A percentile compares a stretch with the other conserved stretches of the same genome.
Evolutionary conservation across 1,284 basidiomycete species (phyloP).

Genomic region (Cerioporus squamosus): DNA sequence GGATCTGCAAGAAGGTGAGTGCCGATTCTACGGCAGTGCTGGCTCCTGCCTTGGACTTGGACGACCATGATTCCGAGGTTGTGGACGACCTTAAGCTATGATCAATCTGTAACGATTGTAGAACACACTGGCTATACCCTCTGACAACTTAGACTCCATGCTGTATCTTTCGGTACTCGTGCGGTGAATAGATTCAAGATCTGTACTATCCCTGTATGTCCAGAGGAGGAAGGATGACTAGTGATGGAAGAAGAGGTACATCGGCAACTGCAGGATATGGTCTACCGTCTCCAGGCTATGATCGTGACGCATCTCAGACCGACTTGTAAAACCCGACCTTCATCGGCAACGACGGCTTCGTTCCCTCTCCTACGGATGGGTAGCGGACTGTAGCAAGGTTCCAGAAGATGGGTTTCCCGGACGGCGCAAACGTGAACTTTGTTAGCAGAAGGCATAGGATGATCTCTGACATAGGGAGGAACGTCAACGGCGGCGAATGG

Average conservation of each 20-base stretch:
- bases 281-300: too few species aligned
- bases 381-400: conserved; percentile 3
- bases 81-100: conserved; percentile 16
- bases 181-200: too few species aligned
- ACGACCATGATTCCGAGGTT: conserved; percentile 5
- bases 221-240: too few species aligned
- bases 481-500: background rate
- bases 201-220: too few species aligned
- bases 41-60: background rate
- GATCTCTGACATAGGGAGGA: conserved; percentile 3
- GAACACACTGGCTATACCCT: background rate
- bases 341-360: conserved; percentile 7
- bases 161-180: too few species aligned
- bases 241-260: too few species aligned
- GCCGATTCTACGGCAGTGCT: conserved; percentile 13
- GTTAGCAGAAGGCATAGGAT: conserved; percentile 1
- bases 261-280: too few species aligned
- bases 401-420: conserved; percentile 8
- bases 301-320: background rate
- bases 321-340: background rate
- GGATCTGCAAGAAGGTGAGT: conserved; percentile 25
- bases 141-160: too few species aligned
- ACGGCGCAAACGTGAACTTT: conserved; percentile 9
- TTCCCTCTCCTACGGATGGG: background rate
- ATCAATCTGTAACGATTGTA: background rate